Percentiles rank a stretch among this genome's conserved stretches.
Evolutionary conservation across 768 basidiomycete genomes (phyloP).

Genomic region (Lenzites betulinus): DNA sequence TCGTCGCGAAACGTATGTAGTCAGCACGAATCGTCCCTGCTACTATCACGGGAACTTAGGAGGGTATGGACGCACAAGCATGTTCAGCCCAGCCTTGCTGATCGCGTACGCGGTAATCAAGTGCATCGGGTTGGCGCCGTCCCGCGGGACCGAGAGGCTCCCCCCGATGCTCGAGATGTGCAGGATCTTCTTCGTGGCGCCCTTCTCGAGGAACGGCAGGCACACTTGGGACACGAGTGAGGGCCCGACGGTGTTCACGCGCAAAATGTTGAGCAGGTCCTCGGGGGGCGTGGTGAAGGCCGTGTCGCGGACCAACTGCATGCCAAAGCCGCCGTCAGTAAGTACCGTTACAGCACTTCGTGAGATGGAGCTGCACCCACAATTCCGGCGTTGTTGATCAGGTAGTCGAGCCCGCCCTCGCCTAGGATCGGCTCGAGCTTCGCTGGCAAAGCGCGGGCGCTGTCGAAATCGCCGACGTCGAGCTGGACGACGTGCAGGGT

Average conservation of each 20-base stretch:
- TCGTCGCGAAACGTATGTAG: too few relatives aligned
- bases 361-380: slow-evolving; percentile 27
- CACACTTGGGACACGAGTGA: slow-evolving; percentile 36
- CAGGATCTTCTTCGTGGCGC: slow-evolving; percentile 34
- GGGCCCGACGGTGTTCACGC: slow-evolving; percentile 38
- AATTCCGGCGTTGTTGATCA: slow-evolving; percentile 42
- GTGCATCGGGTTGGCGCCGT: background rate
- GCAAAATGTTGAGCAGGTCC: slow-evolving; percentile 29
- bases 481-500: slow-evolving; percentile 36
- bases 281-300: slow-evolving; percentile 30
- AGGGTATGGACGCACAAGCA: slow-evolving; percentile 33
- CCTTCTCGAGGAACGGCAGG: slow-evolving; percentile 34
- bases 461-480: slow-evolving; percentile 29
- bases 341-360: background rate
- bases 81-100: slow-evolving; percentile 40
- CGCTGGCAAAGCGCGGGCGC: slow-evolving; percentile 28
- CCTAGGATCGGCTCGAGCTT: slow-evolving; percentile 29
- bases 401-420: slow-evolving; percentile 37
- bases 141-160: slow-evolving; percentile 27
- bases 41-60: background rate
- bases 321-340: background rate
- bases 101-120: slow-evolving; percentile 34
- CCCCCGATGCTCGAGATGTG: slow-evolving; percentile 36
- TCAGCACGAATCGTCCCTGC: background rate
- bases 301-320: slow-evolving; percentile 23